These are phyloP conservation scores for Talaromyces sp. DNA, from an alignment of 2,329 filamentous ascomycete genomes.

Conservation along the genomic window DNA sequence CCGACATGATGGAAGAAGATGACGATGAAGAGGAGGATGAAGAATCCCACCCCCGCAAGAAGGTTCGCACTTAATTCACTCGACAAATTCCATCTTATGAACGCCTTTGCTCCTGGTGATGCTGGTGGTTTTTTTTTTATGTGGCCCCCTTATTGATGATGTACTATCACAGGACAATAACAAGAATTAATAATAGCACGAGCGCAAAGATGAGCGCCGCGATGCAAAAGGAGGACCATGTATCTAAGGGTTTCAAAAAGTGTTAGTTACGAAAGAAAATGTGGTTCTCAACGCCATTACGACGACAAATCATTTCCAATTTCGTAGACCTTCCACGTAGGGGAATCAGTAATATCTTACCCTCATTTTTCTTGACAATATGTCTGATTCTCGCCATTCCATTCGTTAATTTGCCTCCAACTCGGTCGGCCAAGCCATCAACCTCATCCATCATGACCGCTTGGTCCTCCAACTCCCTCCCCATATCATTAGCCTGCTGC, in stretches of 20 bases:
- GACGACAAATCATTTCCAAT: constrained; percentile 3
- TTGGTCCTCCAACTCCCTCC: constrained; percentile 93
- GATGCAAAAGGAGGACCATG: constrained; percentile 86
- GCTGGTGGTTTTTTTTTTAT: constrained; percentile 12
- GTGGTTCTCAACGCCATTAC: constrained; percentile 21
- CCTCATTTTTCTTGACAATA: constrained; percentile 88
- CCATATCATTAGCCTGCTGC: constrained; percentile 93
- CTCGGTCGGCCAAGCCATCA: constrained; percentile 81
- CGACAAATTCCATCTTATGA: constrained; percentile 14
- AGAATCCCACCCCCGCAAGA: constrained; percentile 53
- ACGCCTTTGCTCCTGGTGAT: constrained; percentile 25
- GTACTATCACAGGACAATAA: constrained; percentile 63
- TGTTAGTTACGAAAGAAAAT: constrained; percentile 23
- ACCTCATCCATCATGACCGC: constrained; percentile 83
- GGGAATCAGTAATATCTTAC: constrained; percentile 53
- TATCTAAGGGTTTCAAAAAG: constrained; percentile 50
- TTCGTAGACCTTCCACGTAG: constrained; percentile 3
- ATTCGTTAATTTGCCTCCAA: constrained; percentile 80
- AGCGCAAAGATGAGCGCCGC: constrained; percentile 83
- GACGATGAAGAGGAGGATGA: constrained; percentile 40
- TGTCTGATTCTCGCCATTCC: constrained; percentile 84
- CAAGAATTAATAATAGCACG: constrained; percentile 79
- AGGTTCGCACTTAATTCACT: constrained; percentile 38
- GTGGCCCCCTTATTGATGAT: constrained; percentile 22
- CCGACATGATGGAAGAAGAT: constrained; percentile 59